phyloP scores from a whole-genome alignment of 2,329 filamentous ascomycete genomes.

The Pestalotiopsis sp. region DNA sequence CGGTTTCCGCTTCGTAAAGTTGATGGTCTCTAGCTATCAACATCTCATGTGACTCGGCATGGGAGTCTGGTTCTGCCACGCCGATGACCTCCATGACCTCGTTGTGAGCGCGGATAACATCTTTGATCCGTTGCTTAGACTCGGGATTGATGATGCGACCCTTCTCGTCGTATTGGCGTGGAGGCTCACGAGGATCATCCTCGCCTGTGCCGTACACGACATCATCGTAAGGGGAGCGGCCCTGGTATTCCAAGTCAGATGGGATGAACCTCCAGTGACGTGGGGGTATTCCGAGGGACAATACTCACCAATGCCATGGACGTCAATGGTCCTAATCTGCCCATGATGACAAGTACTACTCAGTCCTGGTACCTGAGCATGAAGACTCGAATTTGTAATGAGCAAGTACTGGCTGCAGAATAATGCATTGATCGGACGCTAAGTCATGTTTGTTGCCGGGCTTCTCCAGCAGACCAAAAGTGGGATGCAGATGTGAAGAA shows the following conservation, averaged over 20 bases:
- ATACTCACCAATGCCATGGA: constrained; percentile 56
- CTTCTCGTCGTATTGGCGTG: constrained; percentile 56
- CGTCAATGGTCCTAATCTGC: constrained; percentile 57
- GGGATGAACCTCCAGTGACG: not conserved
- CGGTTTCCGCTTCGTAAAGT: constrained; percentile 50
- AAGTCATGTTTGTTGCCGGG: no score
- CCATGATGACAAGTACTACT: constrained; percentile 41
- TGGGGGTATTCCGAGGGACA: not conserved
- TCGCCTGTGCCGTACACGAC: constrained; percentile 53
- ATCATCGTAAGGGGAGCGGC: constrained; percentile 63
- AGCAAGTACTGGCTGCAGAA: not conserved
- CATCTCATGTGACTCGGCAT: constrained; percentile 40
- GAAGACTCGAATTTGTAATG: not conserved
- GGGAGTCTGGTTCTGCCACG: constrained; percentile 60
- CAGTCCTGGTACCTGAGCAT: not conserved
- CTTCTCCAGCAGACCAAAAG: not conserved
- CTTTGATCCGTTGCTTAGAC: constrained; percentile 57
- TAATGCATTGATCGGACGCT: not conserved
- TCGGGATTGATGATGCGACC: constrained; percentile 59
- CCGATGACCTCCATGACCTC: constrained; percentile 67
- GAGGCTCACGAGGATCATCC: constrained; percentile 40
- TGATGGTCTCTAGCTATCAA: constrained; percentile 43
- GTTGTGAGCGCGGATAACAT: constrained; percentile 63
- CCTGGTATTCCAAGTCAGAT: constrained; percentile 37
- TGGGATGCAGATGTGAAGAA: no score